phyloP scores from a whole-genome alignment of 2,329 filamentous ascomycete genomes.

The Stemphylium beticola region DNA sequence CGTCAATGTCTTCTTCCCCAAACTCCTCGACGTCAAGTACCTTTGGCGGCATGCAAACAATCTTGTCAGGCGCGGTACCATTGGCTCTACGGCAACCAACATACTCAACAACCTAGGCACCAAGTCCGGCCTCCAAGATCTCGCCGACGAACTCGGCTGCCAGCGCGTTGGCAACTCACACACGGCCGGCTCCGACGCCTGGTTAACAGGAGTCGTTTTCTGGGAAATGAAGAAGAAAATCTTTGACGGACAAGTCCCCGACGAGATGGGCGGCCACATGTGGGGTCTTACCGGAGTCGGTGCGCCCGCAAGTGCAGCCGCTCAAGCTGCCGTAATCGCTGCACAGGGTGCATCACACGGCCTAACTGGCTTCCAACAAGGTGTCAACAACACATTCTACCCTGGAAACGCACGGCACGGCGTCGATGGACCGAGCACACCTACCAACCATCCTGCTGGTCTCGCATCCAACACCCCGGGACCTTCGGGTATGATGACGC shows the following conservation, averaged over 20 bases:
- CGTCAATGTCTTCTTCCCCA: constrained; percentile 91
- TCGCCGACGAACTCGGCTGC: constrained; percentile 90
- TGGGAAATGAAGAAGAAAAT: constrained; percentile 91
- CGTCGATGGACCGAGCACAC: constrained; percentile 69
- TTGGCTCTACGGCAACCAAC: constrained; percentile 62
- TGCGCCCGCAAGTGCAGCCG: constrained; percentile 62
- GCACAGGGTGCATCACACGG: constrained; percentile 49
- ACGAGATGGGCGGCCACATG: constrained; percentile 85
- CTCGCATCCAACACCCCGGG: constrained; percentile 57
- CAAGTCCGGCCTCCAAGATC: constrained; percentile 90
- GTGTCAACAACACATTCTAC: constrained; percentile 50
- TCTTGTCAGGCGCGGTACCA: constrained; percentile 61
- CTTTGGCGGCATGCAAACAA: constrained; percentile 86
- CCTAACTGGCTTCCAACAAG: constrained; percentile 36
- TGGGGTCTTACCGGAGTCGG: constrained; percentile 80
- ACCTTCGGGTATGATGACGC: constrained; percentile 73
- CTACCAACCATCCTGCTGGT: constrained; percentile 62
- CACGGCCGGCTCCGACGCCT: constrained; percentile 90
- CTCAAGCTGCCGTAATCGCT: constrained; percentile 52
- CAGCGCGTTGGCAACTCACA: constrained; percentile 87
- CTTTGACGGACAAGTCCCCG: constrained; percentile 80
- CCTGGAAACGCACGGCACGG: constrained; percentile 48
- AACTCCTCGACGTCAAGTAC: constrained; percentile 95
- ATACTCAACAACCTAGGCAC: constrained; percentile 85
- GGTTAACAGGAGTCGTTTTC: constrained; percentile 92